These are phyloP conservation scores for Suillus luteus DNA, from an alignment of 768 basidiomycete species.

Conservation along the genomic window DNA sequence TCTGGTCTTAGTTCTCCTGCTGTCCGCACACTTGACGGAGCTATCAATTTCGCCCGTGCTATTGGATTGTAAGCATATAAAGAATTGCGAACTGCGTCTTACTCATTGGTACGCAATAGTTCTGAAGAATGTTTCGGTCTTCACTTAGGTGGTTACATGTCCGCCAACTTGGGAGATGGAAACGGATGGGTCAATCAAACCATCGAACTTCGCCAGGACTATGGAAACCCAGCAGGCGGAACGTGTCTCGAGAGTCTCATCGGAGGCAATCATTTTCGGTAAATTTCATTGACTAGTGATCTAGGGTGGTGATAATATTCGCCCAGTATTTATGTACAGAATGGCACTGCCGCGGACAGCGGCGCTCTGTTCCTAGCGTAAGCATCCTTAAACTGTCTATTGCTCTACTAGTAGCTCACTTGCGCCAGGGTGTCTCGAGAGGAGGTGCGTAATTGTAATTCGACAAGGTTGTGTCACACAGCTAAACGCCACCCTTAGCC, in stretches of 20 bases:
- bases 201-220: conserved; percentile 47
- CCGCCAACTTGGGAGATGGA: conserved; percentile 51
- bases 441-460: conserved; percentile 29
- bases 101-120: conserved; percentile 23
- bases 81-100: conserved; percentile 6
- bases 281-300: neutral
- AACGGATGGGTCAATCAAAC: conserved; percentile 46
- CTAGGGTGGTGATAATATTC: neutral
- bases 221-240: conserved; percentile 36
- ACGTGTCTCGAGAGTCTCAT: conserved; percentile 47
- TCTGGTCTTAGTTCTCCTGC: conserved; percentile 60
- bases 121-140: conserved; percentile 41
- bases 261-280: conserved; percentile 55
- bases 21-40: conserved; percentile 56
- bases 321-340: conserved; percentile 55
- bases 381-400: conserved; percentile 20
- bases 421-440: conserved; percentile 48
- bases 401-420: neutral
- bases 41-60: conserved; percentile 60
- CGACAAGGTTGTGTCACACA: neutral
- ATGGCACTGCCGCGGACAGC: conserved; percentile 52
- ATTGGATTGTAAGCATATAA: conserved; percentile 57
- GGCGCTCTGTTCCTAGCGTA: conserved; percentile 62
- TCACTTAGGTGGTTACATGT: conserved; percentile 39
- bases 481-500: conserved; percentile 22